Conservation (phyloP, 208 protist species). For the Leishmania arabica region DNA sequence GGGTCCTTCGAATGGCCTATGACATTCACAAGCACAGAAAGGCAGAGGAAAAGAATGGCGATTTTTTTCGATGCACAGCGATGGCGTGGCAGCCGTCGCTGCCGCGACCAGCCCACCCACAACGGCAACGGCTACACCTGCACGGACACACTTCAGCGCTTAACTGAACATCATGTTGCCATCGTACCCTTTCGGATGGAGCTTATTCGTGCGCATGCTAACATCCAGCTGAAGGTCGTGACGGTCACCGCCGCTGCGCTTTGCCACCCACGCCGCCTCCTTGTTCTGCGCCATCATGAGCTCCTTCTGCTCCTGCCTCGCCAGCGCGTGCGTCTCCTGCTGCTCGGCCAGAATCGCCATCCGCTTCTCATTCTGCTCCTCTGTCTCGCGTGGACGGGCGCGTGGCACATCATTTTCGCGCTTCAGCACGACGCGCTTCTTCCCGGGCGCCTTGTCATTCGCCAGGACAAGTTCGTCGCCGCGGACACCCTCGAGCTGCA, state of each 20-base stretch:
- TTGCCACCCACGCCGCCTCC: slow-evolving; percentile 41
- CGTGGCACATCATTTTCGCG: slow-evolving; percentile 75
- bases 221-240: slow-evolving; percentile 68
- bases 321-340: slow-evolving; percentile 57
- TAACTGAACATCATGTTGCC: slow-evolving; percentile 72
- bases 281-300: slow-evolving; percentile 53
- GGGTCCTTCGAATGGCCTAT: not conserved
- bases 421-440: slow-evolving; percentile 47
- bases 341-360: slow-evolving; percentile 57
- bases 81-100: too few relatives aligned
- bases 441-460: slow-evolving; percentile 23
- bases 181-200: slow-evolving; percentile 92
- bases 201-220: slow-evolving; percentile 75
- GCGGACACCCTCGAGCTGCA: slow-evolving; percentile 49
- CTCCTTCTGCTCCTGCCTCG: slow-evolving; percentile 69
- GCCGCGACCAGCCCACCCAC: not conserved
- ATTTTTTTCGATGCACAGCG: not conserved
- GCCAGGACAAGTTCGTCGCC: slow-evolving; percentile 50
- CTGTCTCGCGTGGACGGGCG: slow-evolving; percentile 61
- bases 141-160: not conserved
- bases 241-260: slow-evolving; percentile 45
- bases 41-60: not conserved
- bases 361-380: slow-evolving; percentile 56
- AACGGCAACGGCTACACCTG: not conserved
- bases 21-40: not conserved